Evolutionary conservation across 495 filamentous ascomycete genomes (phyloP).

Genomic region (Aspergillus sclerotioniger): DNA sequence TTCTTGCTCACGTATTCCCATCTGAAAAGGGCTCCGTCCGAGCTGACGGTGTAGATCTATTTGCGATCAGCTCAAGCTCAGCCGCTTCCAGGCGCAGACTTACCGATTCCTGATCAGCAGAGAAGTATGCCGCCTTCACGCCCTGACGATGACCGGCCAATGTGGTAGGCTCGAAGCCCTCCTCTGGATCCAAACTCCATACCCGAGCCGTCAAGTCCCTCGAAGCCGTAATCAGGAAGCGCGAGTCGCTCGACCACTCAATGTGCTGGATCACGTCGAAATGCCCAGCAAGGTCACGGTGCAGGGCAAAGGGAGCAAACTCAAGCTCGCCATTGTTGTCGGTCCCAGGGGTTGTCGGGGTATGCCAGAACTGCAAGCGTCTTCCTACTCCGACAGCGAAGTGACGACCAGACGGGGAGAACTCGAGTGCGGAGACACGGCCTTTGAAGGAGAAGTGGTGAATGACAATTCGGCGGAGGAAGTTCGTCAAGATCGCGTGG

Average conservation of each 20-base stretch:
- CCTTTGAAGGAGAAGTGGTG: slow-evolving; percentile 92
- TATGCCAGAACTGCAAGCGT: slow-evolving; percentile 91
- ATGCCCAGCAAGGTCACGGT: slow-evolving; percentile 82
- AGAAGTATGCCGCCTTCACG: slow-evolving; percentile 88
- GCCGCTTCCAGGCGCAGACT: slow-evolving; percentile 21
- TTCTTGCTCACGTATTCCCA: slow-evolving; percentile 59
- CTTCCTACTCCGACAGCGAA: slow-evolving; percentile 85
- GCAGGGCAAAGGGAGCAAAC: slow-evolving; percentile 89
- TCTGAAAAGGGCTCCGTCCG: slow-evolving; percentile 64
- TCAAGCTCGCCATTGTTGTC: slow-evolving; percentile 79
- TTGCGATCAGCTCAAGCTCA: slow-evolving; percentile 47
- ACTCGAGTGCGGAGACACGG: slow-evolving; percentile 78
- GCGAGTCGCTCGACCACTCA: slow-evolving; percentile 91
- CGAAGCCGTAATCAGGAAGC: slow-evolving; percentile 87
- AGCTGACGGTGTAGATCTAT: slow-evolving; percentile 72
- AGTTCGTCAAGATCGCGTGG: slow-evolving; percentile 84
- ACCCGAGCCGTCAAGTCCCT: slow-evolving; percentile 91
- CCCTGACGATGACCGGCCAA: slow-evolving; percentile 85
- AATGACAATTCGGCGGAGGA: slow-evolving; percentile 77
- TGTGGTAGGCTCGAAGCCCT: slow-evolving; percentile 84
- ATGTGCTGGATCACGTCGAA: slow-evolving; percentile 82
- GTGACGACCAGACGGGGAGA: slow-evolving; percentile 86
- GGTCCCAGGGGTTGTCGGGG: slow-evolving; percentile 79
- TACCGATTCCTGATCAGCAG: slow-evolving; percentile 80
- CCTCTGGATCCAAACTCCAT: slow-evolving; percentile 87